These are phyloP conservation scores for Codiaeum variegatum DNA, from an alignment of 441 rosid species.

Conservation along the genomic window DNA sequence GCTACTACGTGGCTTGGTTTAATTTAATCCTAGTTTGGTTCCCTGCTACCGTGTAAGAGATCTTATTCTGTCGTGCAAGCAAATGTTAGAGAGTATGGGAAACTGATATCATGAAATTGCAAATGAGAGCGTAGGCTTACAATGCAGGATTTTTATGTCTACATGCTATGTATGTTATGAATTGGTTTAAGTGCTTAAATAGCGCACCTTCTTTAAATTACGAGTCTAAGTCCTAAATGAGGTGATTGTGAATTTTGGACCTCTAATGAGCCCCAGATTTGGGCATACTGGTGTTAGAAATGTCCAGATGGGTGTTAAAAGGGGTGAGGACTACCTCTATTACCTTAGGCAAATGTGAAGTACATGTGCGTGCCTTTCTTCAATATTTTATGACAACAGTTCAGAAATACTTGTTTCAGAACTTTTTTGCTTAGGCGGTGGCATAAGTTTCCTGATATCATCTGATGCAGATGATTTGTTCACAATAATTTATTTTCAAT, in stretches of 20 bases:
- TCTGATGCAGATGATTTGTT: not conserved
- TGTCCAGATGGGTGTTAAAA: not conserved
- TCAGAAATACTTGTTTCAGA: not conserved
- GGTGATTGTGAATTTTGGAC: not conserved
- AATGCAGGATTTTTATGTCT: too few relatives aligned
- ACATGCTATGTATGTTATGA: not conserved
- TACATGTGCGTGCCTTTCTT: not conserved
- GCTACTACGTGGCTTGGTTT: not conserved
- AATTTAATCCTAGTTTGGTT: not conserved
- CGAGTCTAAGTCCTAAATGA: not conserved
- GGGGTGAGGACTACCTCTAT: not conserved
- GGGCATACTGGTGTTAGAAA: not conserved
- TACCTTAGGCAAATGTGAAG: not conserved
- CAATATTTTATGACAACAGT: not conserved
- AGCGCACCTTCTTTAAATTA: not conserved
- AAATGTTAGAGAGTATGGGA: too few relatives aligned
- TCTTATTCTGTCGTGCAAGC: too few relatives aligned
- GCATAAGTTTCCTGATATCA: too few relatives aligned
- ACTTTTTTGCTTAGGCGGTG: too few relatives aligned
- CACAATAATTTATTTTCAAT: not conserved
- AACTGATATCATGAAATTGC: too few relatives aligned
- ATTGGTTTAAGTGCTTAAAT: not conserved
- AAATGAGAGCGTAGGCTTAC: too few relatives aligned
- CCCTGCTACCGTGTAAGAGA: too few relatives aligned
- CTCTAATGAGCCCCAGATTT: not conserved